phyloP scores from a whole-genome alignment of 176 grass and related monocot genomes.

The Pontederia paniculata region DNA sequence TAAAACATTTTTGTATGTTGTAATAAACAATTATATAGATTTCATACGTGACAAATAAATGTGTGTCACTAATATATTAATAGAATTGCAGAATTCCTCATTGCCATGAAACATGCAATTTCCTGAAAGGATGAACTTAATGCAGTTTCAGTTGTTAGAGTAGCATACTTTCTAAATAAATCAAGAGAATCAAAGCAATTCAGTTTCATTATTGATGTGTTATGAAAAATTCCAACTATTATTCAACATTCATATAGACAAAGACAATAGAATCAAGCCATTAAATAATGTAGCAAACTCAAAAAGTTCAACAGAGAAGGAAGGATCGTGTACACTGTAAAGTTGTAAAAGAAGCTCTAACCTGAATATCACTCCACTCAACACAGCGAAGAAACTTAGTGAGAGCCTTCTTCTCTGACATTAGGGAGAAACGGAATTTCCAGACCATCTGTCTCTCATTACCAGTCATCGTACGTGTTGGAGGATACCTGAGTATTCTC shows the following conservation, averaged over 20 bases:
- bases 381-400: conserved; percentile 68
- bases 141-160: too few species aligned
- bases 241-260: background rate
- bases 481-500: conserved; percentile 70
- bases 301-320: background rate
- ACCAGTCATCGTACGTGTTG: conserved; percentile 50
- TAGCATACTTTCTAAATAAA: too few species aligned
- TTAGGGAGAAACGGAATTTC: conserved; percentile 96
- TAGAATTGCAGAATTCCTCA: too few species aligned
- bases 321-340: background rate
- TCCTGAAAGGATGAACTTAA: too few species aligned
- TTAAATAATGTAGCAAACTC: background rate
- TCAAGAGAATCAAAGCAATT: too few species aligned
- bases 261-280: background rate
- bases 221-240: background rate
- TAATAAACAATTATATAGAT: too few species aligned
- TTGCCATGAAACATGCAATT: too few species aligned
- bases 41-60: too few species aligned
- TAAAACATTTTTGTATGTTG: too few species aligned
- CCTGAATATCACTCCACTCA: conserved; percentile 90
- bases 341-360: conserved; percentile 6
- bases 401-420: conserved; percentile 89
- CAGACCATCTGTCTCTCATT: conserved; percentile 77
- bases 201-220: too few species aligned
- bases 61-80: too few species aligned